Base-by-base conservation (phyloP, 2,329 filamentous ascomycete genomes). In the Xylaria sp. region DNA sequence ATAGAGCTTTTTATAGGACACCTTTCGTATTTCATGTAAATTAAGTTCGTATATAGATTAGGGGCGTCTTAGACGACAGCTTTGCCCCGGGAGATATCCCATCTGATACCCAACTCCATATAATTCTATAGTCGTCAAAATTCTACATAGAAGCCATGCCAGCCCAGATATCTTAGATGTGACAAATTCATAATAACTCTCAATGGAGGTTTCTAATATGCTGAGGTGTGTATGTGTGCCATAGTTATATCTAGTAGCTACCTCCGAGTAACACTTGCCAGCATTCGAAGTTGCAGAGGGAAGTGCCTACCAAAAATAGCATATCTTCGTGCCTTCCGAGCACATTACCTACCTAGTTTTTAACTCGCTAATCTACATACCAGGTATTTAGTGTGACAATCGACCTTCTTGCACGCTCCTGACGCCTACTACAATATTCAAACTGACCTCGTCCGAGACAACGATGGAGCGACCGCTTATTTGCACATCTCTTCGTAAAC, bases 401-500 rank as follows among this genome's bases (percentile, higher is more conserved):
- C 11, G 36, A 17, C 36, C 17, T 20, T 42, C 15, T 10, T 3
- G 5, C 17, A 9, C 9, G 5, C 26, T 9, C 9, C 6, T n/a
- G 23, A 26, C 36, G 3, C 28, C 7, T 17, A 4, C 56, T 46
- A n/a, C 56, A 33, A 28, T 46, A 7, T 6, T 26, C 36, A n/a
- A 10, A n/a, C 10, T 4, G 23, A 7, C 28, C 26, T 53, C 15
- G 56, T 46, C 7, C 23, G 15, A 33, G 33, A 5, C 23, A 40
- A 64, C 20, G 20, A 78, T 77, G 76, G 70, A 72, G n/a, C 67
- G 65, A 57, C 62, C 70, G 53, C 59, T 74, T 59, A 60, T 79
- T 67, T 79, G 77, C 59, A 73, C 67, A 23, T 78, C 77, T 58
- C 67, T 77, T 58, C 77, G 77, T 57, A 74, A 73, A 66, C 75